Evolutionary conservation across 768 basidiomycete genomes (phyloP).

Genomic region (Pulveroboletus frians): DNA sequence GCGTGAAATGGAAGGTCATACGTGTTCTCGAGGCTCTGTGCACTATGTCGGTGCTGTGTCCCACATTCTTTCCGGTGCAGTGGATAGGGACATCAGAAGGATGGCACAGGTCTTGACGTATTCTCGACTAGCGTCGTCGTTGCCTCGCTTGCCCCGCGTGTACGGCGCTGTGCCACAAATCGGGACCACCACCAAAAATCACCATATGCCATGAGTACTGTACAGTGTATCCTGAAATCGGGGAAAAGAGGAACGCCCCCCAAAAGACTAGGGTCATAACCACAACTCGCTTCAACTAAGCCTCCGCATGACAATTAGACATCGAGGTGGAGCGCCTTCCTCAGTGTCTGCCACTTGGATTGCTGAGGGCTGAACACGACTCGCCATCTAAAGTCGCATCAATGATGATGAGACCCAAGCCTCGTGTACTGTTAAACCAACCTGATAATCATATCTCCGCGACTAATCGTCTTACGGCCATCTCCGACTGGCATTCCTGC

Average conservation of each 20-base stretch:
- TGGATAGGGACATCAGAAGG: conserved; percentile 2
- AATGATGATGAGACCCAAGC: not conserved
- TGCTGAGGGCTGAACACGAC: conserved; percentile 28
- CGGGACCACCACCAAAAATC: not conserved
- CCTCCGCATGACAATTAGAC: conserved; percentile 13
- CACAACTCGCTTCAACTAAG: conserved; percentile 3
- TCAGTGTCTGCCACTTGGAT: conserved; percentile 30
- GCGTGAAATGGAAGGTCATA: conserved; percentile 20
- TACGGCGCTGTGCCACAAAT: conserved; percentile 2
- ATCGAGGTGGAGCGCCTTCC: conserved; percentile 26
- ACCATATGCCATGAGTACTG: conserved; percentile 22
- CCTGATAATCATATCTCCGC: conserved; percentile 62
- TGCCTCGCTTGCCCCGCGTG: conserved; percentile 18
- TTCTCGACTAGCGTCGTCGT: not conserved
- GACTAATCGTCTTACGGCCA: conserved; percentile 46
- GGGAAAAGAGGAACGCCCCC: conserved; percentile 5
- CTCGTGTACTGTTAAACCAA: conserved; percentile 24
- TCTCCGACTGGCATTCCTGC: conserved; percentile 67
- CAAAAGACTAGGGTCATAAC: conserved; percentile 16
- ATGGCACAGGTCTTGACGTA: conserved; percentile 1
- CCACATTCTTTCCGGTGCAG: conserved; percentile 5
- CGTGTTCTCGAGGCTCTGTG: not conserved
- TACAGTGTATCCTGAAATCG: conserved; percentile 21
- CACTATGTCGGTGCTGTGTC: conserved; percentile 6
- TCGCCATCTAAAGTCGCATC: conserved; percentile 25